A percentile compares a stretch with the other conserved stretches of the same genome.
Conservation (phyloP, 306 rosid species). For the Myrica gale region DNA sequence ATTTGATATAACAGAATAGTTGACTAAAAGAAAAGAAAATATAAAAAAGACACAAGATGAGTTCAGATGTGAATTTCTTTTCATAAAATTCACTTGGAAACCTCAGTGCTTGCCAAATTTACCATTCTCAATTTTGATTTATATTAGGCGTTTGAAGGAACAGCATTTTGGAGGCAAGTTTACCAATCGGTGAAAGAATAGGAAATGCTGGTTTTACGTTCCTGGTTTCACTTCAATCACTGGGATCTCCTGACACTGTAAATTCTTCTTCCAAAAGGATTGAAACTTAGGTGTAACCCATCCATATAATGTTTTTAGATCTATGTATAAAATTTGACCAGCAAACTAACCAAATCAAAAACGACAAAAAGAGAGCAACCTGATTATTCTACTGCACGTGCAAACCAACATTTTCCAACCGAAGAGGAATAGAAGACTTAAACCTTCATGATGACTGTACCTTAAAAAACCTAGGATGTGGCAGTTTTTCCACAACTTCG, state of each 20-base stretch:
- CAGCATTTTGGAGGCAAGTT: background rate
- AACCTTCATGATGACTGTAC: slow-evolving; percentile 32
- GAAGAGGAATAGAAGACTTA: slow-evolving; percentile 11
- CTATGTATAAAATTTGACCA: background rate
- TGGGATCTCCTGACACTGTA: background rate
- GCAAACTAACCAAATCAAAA: background rate
- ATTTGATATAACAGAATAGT: slow-evolving; percentile 15
- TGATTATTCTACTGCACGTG: background rate
- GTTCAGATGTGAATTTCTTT: background rate
- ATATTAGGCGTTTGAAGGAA: background rate
- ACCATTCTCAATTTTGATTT: background rate
- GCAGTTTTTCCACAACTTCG: slow-evolving; percentile 41
- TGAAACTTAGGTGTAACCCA: background rate
- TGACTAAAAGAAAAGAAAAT: slow-evolving; percentile 13
- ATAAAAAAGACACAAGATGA: background rate
- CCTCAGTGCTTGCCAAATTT: background rate
- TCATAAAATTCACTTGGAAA: background rate
- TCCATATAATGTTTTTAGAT: background rate
- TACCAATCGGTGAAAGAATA: background rate
- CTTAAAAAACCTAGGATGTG: slow-evolving; percentile 48
- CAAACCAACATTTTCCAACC: slow-evolving; percentile 11
- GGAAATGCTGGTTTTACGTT: background rate
- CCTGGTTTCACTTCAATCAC: background rate
- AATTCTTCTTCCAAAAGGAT: background rate
- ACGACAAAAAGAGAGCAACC: too few species aligned